Conservation (phyloP, 768 basidiomycete genomes). For the Suillus placidus region DNA sequence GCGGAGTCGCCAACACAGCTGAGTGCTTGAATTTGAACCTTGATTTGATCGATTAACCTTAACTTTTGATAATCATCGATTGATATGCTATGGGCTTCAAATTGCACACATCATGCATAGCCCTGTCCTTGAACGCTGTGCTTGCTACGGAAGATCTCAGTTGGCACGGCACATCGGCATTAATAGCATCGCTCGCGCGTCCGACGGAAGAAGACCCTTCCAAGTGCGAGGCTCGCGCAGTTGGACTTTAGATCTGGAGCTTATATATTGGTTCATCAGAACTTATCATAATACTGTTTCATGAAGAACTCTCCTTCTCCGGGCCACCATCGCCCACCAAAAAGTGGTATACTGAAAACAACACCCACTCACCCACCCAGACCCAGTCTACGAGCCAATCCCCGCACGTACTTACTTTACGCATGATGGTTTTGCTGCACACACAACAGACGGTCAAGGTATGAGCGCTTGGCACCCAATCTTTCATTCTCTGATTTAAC, state of each 20-base stretch:
- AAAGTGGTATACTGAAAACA: not conserved
- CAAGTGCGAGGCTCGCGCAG: not conserved
- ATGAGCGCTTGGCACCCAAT: not conserved
- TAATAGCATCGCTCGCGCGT: not conserved
- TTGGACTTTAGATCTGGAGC: not conserved
- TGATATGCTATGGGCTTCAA: too few relatives aligned
- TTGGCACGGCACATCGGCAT: too few relatives aligned
- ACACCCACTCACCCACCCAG: not conserved
- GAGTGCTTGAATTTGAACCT: too few relatives aligned
- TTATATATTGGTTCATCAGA: not conserved
- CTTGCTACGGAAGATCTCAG: not conserved
- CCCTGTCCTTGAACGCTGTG: not conserved
- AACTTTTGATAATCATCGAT: too few relatives aligned
- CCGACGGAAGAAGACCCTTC: not conserved
- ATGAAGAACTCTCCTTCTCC: not conserved
- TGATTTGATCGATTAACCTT: too few relatives aligned
- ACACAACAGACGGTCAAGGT: conserved; percentile 15
- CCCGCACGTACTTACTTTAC: not conserved
- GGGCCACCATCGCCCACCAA: not conserved
- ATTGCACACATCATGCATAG: too few relatives aligned
- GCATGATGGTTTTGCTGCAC: conserved; percentile 1
- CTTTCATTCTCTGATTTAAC: not conserved
- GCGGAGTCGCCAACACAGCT: too few relatives aligned
- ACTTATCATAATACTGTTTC: not conserved
- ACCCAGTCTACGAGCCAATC: not conserved